Base-by-base conservation (phyloP, 345 rosid species). In the Hirschfeldia incana region DNA sequence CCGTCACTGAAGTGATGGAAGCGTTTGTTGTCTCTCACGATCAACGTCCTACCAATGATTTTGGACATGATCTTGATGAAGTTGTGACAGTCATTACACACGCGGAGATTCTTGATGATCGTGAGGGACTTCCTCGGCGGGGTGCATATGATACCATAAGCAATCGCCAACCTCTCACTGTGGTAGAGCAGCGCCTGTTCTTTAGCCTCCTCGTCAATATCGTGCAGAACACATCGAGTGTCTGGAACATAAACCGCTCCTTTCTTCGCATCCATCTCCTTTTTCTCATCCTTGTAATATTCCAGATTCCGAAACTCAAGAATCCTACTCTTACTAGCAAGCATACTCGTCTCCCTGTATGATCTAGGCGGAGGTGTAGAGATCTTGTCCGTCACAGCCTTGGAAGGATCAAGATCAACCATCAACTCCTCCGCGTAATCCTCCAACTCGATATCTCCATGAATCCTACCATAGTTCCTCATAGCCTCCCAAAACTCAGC, bases 21-120 rank as follows among this genome's bases (percentile, higher is more conserved):
- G 58, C 94, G 88, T 79, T 91, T 91, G 77, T 89, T 91, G 80
- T 91, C 97, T 82, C 97, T 86, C 36, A 91, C 86, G 49, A 91
- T 85, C 82, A 91, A 77, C 78, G 85, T 86, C 72, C 94, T 83
- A 73, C 94, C 97, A 34, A 91, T 89, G 73, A 89, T 86, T 78
- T 80, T 89, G 29, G 94, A 88, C 92, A 88, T 88, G 84, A 91
- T 89, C 87, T 91, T 91, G 83, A 91, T 91, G 67, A 90, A 91
- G 81, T 91, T 91, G 80, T 91, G 94, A 84, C 94, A 89, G 51
- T 91, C 92, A 9, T 83, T 89, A 6, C 94, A 91, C 4, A 91
- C 92, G 16, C 94, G 89, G 2, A 91, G 94, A 67, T 91, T 91
- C 85, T 91, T 91, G 74, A 89, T 91, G 84, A 91, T 88, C 68